These are phyloP conservation scores for Epichloe festucae DNA, from an alignment of 2,329 filamentous ascomycete species.

Conservation along the genomic window DNA sequence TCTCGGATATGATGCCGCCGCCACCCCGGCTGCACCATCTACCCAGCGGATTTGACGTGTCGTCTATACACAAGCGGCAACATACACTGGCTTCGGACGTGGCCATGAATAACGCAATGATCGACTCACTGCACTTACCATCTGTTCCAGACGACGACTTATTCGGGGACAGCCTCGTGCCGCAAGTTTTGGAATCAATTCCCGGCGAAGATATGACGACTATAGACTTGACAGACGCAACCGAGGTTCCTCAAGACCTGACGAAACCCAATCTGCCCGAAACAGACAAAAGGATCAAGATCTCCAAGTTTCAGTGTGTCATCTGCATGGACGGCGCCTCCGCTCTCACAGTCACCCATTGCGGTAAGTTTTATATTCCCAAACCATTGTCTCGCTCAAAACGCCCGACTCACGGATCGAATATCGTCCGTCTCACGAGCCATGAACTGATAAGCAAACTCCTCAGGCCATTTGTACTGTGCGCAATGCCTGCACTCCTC, in stretches of 20 bases:
- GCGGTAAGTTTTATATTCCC: conserved; percentile 36
- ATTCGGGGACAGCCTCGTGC: conserved; percentile 13
- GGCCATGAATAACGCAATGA: background rate
- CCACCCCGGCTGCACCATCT: background rate
- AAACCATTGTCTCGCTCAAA: too few relatives aligned
- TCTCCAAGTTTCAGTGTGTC: conserved; percentile 48
- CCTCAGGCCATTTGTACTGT: conserved; percentile 47
- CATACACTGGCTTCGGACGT: conserved; percentile 9
- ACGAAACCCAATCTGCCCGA: conserved; percentile 22
- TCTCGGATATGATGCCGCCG: conserved; percentile 18
- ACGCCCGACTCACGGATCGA: too few relatives aligned
- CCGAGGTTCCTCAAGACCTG: conserved; percentile 30
- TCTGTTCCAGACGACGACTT: conserved; percentile 13
- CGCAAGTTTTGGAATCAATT: background rate
- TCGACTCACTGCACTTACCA: background rate
- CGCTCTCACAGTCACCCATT: conserved; percentile 49
- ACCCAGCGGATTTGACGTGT: background rate
- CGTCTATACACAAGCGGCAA: conserved; percentile 15
- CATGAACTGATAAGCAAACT: background rate
- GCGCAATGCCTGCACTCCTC: conserved; percentile 48
- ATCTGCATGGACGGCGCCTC: conserved; percentile 54
- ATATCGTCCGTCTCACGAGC: background rate
- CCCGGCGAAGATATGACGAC: conserved; percentile 16
- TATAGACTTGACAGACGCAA: conserved; percentile 26
- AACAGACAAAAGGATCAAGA: conserved; percentile 35